Evolutionary conservation across 495 filamentous ascomycete genomes (phyloP).

Genomic region (Penicillium nucicola): DNA sequence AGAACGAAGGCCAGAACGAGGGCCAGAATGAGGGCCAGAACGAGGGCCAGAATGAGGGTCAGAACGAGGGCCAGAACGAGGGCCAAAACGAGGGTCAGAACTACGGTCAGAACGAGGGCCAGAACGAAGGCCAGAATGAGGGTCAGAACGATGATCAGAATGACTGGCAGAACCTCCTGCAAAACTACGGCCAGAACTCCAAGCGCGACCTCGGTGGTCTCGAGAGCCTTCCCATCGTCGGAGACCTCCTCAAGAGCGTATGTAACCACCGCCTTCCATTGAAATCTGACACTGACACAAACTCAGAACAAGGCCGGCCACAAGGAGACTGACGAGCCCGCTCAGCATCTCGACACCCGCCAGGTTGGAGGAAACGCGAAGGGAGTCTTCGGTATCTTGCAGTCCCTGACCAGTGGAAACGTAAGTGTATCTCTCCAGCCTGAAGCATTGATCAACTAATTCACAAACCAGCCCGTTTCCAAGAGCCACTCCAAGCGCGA

Average conservation of each 20-base stretch:
- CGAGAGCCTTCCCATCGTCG: conserved; percentile 14
- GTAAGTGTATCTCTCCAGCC: not conserved
- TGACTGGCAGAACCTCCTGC: not conserved
- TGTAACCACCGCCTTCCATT: not conserved
- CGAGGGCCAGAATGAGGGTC: not conserved
- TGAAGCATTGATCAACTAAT: not conserved
- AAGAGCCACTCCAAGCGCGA: conserved; percentile 1
- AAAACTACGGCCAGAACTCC: not conserved
- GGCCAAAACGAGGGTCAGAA: conserved; percentile 3
- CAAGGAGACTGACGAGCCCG: not conserved
- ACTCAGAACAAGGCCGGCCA: conserved; percentile 3
- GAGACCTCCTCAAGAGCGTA: conserved; percentile 10
- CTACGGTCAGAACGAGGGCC: conserved; percentile 6
- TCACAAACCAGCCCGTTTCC: conserved; percentile 5
- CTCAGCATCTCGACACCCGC: not conserved
- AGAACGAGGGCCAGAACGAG: not conserved
- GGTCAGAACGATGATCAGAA: conserved; percentile 9
- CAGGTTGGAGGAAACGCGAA: not conserved
- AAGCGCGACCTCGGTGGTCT: conserved; percentile 9
- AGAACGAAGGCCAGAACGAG: conserved; percentile 9
- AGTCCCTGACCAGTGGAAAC: conserved; percentile 4
- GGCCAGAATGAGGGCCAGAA: conserved; percentile 10
- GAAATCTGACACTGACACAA: not conserved
- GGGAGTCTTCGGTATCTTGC: conserved; percentile 1
- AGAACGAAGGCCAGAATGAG: conserved; percentile 3